Base-by-base conservation (phyloP, 2,329 filamentous ascomycete genomes). In the Fusarium verrucosum region DNA sequence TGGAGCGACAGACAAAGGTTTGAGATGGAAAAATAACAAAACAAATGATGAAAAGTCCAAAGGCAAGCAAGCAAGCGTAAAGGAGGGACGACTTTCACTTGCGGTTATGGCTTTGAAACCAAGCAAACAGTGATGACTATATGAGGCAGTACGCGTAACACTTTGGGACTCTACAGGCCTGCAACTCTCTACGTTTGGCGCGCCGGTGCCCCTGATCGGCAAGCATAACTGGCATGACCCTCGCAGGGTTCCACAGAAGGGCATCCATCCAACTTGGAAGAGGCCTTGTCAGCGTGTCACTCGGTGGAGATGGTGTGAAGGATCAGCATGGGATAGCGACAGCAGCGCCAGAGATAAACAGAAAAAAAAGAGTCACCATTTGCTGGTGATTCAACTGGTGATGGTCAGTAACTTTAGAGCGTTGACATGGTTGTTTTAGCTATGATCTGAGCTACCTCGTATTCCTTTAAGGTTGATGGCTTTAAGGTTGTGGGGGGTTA, bases 31-130 rank as follows among this genome's bases (percentile, higher is more conserved):
- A 16, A 28, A 25, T 20, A 28, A 28, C 30, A 37, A 35, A 38
- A 33, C n/a, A 45, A 36, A 54, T 46, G 54, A 41, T 20, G 22
- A 23, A 22, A 56, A 33, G 23, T 28, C 35, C 57, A 43, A 60
- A 46, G n/a, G n/a, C n/a, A n/a, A n/a, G n/a, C n/a, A n/a, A n/a
- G 46, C 55, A 60, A 60, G 57, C 57, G 57, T 59, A 60, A n/a
- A 60, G 25, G 57, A 60, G 55, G 55, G 57, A 60, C 57, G 57
- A 38, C 26, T 44, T 11, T 26, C 8, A 38, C 23, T 19, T 35
- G 47, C 44, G n/a, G 50, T 38, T 28, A 35, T 30, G 30, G 46
- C 44, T 57, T 37, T 25, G 32, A 36, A 14, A 59, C 54, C 22
- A 32, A 14, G 7, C 28, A 30, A n/a, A 26, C 37, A 17, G 33